phyloP scores from a whole-genome alignment of 441 rosid species.

The Oxalis stricta region DNA sequence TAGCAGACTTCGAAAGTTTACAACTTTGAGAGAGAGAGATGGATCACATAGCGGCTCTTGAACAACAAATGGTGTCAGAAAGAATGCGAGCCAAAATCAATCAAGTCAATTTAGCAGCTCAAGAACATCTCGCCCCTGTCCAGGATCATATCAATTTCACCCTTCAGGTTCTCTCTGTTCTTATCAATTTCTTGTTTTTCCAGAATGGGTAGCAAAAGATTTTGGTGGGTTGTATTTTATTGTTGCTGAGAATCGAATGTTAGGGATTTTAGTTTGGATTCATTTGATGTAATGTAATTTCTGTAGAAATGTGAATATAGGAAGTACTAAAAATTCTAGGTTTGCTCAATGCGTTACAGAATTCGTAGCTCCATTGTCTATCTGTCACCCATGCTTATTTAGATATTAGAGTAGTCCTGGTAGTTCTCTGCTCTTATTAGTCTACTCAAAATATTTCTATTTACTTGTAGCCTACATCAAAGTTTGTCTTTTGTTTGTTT shows the following conservation, averaged over 20 bases:
- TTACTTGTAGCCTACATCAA: too few species aligned
- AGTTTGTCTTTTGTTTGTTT: not conserved
- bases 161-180: slow-evolving; percentile 44
- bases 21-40: slow-evolving; percentile 10
- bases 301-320: not conserved
- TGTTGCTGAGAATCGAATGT: not conserved
- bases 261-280: not conserved
- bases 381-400: too few species aligned
- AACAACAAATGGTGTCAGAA: slow-evolving; percentile 51
- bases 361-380: too few species aligned
- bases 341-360: too few species aligned
- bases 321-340: not conserved
- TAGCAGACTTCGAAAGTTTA: too few species aligned
- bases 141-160: slow-evolving; percentile 87
- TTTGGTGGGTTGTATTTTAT: not conserved
- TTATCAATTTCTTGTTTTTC: not conserved
- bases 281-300: too few species aligned
- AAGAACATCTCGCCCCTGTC: slow-evolving; percentile 53
- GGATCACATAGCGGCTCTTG: slow-evolving; percentile 49
- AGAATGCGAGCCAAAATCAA: slow-evolving; percentile 53
- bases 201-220: not conserved
- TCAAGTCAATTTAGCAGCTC: slow-evolving; percentile 53
- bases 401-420: too few species aligned
- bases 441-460: too few species aligned
- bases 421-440: too few species aligned